These are phyloP conservation scores for Trifolium pratense DNA, from an alignment of 306 rosid species.

Conservation along the genomic window DNA sequence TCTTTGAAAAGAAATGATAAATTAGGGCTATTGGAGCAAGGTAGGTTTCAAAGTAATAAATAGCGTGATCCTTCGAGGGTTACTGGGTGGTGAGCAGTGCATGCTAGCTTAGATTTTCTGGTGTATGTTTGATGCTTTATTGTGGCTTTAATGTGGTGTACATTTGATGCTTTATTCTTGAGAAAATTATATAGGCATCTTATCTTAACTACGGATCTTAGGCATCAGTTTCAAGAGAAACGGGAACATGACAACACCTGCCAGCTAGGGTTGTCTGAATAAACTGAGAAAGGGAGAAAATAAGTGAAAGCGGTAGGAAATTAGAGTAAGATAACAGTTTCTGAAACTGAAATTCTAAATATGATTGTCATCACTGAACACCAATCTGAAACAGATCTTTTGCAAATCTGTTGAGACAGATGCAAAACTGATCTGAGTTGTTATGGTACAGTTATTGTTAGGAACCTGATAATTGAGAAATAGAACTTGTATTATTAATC, in stretches of 20 bases:
- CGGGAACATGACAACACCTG: neutral
- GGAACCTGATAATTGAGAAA: too few relatives aligned
- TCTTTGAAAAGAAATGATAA: neutral
- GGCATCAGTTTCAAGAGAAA: slow-evolving; percentile 13
- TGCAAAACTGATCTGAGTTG: neutral
- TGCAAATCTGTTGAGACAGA: neutral
- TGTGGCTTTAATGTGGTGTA: neutral
- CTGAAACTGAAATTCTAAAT: too few relatives aligned
- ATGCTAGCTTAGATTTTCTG: neutral
- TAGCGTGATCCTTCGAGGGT: slow-evolving; percentile 10
- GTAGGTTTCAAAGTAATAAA: slow-evolving; percentile 1
- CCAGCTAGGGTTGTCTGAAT: neutral
- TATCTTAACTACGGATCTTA: neutral
- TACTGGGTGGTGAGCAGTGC: neutral
- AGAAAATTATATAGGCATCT: neutral
- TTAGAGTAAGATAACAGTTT: too few relatives aligned
- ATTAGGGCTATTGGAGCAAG: neutral
- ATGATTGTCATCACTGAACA: too few relatives aligned
- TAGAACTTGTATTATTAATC: too few relatives aligned
- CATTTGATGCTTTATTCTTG: neutral
- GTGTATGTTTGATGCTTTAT: neutral
- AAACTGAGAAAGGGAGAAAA: slow-evolving; percentile 5
- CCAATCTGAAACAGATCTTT: too few relatives aligned
- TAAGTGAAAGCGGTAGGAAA: neutral
- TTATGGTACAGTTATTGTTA: neutral